Conservation (phyloP, 2,329 filamentous ascomycete genomes). For the Colletotrichum tanaceti region DNA sequence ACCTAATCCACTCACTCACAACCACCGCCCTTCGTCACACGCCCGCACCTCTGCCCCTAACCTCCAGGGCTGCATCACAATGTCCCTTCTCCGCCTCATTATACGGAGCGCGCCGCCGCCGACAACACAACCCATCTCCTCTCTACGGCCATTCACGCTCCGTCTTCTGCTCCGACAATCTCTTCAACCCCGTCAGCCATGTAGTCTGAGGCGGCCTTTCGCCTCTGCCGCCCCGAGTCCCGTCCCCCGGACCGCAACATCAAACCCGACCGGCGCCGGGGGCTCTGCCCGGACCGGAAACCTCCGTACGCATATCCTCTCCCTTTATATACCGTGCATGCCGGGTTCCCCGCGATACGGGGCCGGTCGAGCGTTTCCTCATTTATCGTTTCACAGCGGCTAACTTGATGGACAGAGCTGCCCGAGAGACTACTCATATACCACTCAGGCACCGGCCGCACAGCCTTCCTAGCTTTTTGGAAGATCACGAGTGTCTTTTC, state of each 20-base stretch:
- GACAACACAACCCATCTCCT: not conserved
- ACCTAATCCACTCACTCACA: constrained; percentile 1
- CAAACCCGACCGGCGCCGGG: constrained; percentile 20
- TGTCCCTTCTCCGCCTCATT: constrained; percentile 26
- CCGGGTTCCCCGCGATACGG: not conserved
- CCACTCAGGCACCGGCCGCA: constrained; percentile 76
- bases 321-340: not conserved
- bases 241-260: constrained; percentile 4
- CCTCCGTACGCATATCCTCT: not conserved
- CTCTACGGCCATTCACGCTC: constrained; percentile 24
- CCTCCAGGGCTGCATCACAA: constrained; percentile 13
- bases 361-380: not conserved
- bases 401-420: constrained; percentile 54
- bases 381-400: not conserved
- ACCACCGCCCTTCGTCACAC: constrained; percentile 15
- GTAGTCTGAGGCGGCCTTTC: constrained; percentile 27
- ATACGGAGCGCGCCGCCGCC: not conserved
- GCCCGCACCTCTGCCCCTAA: not conserved
- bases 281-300: constrained; percentile 3
- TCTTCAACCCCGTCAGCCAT: constrained; percentile 20
- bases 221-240: constrained; percentile 26
- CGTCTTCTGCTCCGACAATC: constrained; percentile 29
- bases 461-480: constrained; percentile 74
- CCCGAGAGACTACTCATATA: constrained; percentile 76
- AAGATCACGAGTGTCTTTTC: constrained; percentile 79